Evolutionary conservation across 1,284 basidiomycete genomes (phyloP).

Genomic region (Omphalotus olearius): DNA sequence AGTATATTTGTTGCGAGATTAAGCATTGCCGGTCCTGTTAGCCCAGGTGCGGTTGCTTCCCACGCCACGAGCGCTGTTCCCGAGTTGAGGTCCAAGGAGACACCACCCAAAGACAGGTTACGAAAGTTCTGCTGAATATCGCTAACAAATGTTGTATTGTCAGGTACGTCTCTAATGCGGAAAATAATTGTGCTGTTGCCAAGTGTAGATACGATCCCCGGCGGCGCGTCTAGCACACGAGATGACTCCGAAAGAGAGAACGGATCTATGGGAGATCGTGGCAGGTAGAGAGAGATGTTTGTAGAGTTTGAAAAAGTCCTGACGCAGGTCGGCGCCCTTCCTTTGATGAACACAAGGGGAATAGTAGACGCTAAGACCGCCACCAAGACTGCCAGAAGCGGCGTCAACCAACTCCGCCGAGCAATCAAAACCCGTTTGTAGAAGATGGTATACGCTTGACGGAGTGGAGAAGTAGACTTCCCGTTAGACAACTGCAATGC

Average conservation of each 20-base stretch:
- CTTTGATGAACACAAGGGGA: slow-evolving; percentile 60
- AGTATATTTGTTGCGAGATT: slow-evolving; percentile 68
- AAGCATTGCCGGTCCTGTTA: slow-evolving; percentile 54
- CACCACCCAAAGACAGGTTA: slow-evolving; percentile 53
- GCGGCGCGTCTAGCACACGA: slow-evolving; percentile 40
- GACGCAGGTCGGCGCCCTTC: slow-evolving; percentile 47
- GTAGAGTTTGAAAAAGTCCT: slow-evolving; percentile 31
- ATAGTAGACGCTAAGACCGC: slow-evolving; percentile 62
- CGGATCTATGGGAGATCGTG: slow-evolving; percentile 33
- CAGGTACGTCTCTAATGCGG: slow-evolving; percentile 32
- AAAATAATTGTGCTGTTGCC: slow-evolving; percentile 31
- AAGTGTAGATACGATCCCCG: slow-evolving; percentile 38
- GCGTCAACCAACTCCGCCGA: slow-evolving; percentile 65
- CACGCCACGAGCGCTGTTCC: slow-evolving; percentile 54
- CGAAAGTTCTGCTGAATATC: slow-evolving; percentile 43
- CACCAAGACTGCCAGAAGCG: slow-evolving; percentile 54
- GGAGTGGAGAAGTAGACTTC: slow-evolving; percentile 43
- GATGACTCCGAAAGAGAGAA: slow-evolving; percentile 20
- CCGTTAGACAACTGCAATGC: slow-evolving; percentile 45
- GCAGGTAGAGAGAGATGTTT: slow-evolving; percentile 43
- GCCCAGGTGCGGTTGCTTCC: slow-evolving; percentile 52
- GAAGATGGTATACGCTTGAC: slow-evolving; percentile 67
- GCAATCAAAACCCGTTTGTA: slow-evolving; percentile 66
- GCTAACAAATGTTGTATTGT: slow-evolving; percentile 53
- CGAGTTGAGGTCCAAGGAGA: slow-evolving; percentile 49